Conservation (phyloP, 495 filamentous ascomycete genomes). For the Daldinia loculata region DNA sequence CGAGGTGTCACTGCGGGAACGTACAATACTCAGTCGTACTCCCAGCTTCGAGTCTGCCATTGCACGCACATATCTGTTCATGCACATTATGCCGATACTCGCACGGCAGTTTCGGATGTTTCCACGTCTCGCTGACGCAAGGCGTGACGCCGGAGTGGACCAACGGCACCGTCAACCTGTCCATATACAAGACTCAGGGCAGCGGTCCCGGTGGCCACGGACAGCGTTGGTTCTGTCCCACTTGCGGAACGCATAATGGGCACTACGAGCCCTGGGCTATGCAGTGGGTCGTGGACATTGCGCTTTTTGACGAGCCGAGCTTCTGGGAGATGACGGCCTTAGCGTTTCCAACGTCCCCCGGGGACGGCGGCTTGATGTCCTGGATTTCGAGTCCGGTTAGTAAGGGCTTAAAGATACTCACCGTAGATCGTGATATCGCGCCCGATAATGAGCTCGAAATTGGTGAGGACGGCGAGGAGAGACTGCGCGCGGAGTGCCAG, state of each 20-base stretch:
- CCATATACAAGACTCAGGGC: conserved; percentile 52
- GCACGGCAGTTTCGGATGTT: conserved; percentile 64
- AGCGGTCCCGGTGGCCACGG: conserved; percentile 53
- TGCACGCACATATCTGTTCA: conserved; percentile 65
- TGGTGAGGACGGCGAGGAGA: conserved; percentile 36
- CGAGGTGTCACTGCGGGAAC: conserved; percentile 54
- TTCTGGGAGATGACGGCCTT: conserved; percentile 52
- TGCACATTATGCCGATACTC: conserved; percentile 69
- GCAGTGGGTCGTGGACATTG: conserved; percentile 46
- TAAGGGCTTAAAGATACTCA: conserved; percentile 9
- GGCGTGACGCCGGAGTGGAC: conserved; percentile 44
- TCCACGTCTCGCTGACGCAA: conserved; percentile 57
- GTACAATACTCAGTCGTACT: conserved; percentile 49
- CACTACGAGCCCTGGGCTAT: conserved; percentile 39
- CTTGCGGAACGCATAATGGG: conserved; percentile 71
- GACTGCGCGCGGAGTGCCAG: conserved; percentile 51
- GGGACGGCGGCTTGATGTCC: conserved; percentile 50
- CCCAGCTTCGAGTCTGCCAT: conserved; percentile 47
- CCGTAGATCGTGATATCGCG: conserved; percentile 33
- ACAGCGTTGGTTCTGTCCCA: conserved; percentile 71
- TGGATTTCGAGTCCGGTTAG: conserved; percentile 53
- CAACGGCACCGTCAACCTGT: conserved; percentile 51
- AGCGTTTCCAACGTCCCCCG: conserved; percentile 47
- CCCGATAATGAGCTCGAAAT: conserved; percentile 22
- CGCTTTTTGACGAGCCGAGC: conserved; percentile 47